Conservation (phyloP, 345 rosid species). For the Leavenworthia alabamica region DNA sequence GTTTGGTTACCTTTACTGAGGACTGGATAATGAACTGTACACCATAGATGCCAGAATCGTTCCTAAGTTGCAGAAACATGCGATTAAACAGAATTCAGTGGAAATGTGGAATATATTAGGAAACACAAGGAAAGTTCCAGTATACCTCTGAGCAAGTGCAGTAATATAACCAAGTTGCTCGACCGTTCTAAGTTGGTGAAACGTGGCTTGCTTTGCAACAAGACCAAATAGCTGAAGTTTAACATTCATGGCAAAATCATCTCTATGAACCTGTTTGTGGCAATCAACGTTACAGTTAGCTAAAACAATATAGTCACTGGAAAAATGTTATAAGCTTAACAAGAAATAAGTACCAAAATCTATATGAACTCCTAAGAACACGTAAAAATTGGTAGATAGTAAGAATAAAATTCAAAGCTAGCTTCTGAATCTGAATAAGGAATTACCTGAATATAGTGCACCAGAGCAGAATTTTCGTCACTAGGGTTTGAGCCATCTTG, state of each 20-base stretch:
- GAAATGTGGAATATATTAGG: not conserved
- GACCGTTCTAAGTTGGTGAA: conserved; percentile 94
- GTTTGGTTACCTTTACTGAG: conserved; percentile 52
- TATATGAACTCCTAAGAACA: not conserved
- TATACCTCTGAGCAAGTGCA: conserved; percentile 61
- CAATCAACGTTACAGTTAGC: conserved; percentile 8
- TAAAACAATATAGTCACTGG: not conserved
- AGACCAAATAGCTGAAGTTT: conserved; percentile 78
- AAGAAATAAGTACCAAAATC: conserved; percentile 1
- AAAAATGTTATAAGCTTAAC: not conserved
- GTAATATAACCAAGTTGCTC: conserved; percentile 95
- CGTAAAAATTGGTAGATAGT: not conserved
- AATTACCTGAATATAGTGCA: conserved; percentile 86
- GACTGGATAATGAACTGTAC: conserved; percentile 84
- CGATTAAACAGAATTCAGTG: not conserved
- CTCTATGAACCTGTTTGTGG: conserved; percentile 58
- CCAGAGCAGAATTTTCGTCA: conserved; percentile 73
- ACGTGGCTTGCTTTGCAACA: conserved; percentile 78
- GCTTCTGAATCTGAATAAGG: not conserved
- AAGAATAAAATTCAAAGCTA: not conserved
- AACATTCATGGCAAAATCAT: conserved; percentile 65
- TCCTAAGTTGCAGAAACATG: conserved; percentile 36
- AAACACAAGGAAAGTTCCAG: not conserved
- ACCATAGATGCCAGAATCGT: conserved; percentile 69
- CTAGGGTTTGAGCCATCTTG: conserved; percentile 67